These are phyloP conservation scores for Cerrena zonata DNA, from an alignment of 1,284 basidiomycete species.

Conservation along the genomic window DNA sequence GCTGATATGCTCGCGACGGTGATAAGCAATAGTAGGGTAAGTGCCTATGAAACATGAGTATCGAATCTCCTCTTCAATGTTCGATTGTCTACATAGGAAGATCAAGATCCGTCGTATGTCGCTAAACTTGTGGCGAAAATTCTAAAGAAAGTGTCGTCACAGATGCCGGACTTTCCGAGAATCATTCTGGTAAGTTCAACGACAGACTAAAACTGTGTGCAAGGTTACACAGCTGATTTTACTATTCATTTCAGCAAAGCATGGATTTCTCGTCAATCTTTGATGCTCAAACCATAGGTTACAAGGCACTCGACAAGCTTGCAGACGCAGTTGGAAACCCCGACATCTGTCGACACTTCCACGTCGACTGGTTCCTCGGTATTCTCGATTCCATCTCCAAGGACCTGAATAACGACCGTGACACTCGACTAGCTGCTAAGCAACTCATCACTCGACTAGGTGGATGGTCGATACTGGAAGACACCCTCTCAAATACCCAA, in stretches of 20 bases:
- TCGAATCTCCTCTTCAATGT: not conserved
- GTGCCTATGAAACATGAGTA: slow-evolving; percentile 5
- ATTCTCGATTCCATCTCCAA: slow-evolving; percentile 37
- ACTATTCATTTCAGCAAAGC: slow-evolving; percentile 40
- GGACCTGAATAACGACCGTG: slow-evolving; percentile 33
- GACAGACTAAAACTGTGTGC: not conserved
- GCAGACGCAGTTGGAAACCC: slow-evolving; percentile 58
- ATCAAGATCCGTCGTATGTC: no score
- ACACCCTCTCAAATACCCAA: slow-evolving; percentile 48
- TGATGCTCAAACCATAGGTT: slow-evolving; percentile 46
- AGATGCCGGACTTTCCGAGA: slow-evolving; percentile 43
- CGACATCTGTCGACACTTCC: slow-evolving; percentile 49
- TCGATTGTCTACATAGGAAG: slow-evolving; percentile 32
- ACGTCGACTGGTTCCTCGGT: slow-evolving; percentile 36
- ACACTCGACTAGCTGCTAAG: slow-evolving; percentile 38
- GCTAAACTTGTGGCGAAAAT: slow-evolving; percentile 55
- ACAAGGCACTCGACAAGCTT: slow-evolving; percentile 48
- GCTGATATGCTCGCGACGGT: slow-evolving; percentile 44
- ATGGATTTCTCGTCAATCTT: slow-evolving; percentile 52
- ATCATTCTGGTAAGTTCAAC: slow-evolving; percentile 38
- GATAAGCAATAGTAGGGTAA: slow-evolving; percentile 48
- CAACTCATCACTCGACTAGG: slow-evolving; percentile 45
- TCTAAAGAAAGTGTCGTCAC: slow-evolving; percentile 56
- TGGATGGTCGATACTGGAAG: slow-evolving; percentile 58
- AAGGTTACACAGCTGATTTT: not conserved